phyloP scores from a whole-genome alignment of 352 stramenopile species.

The Globisporangium mamillatum region DNA sequence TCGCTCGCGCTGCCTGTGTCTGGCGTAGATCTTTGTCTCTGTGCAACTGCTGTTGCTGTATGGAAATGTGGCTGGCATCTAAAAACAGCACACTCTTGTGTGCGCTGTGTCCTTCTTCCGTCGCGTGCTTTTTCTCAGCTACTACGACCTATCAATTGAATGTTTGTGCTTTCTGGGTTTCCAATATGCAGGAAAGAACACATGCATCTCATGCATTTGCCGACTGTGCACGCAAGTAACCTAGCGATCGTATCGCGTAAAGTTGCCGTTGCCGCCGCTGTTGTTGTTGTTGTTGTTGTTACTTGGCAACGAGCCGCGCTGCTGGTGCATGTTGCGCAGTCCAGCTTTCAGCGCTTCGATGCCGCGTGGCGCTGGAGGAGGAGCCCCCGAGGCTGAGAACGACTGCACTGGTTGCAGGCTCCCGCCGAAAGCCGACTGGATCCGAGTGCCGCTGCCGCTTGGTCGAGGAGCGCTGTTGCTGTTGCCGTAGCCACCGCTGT shows the following conservation, averaged over 20 bases:
- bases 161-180: conserved; percentile 4
- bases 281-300: conserved; percentile 14
- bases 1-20: neutral
- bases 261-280: conserved; percentile 16
- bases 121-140: neutral
- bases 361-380: conserved; percentile 34
- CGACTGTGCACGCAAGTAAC: too few species aligned
- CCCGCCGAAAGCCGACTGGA: conserved; percentile 65
- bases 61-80: neutral
- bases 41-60: neutral
- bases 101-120: neutral
- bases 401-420: conserved; percentile 46
- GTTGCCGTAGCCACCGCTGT: conserved; percentile 19
- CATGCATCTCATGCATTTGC: conserved; percentile 4
- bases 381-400: conserved; percentile 41
- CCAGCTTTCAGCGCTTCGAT: conserved; percentile 78
- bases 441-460: conserved; percentile 25
- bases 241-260: conserved; percentile 60
- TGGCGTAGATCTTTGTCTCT: neutral
- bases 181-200: conserved; percentile 4
- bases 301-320: conserved; percentile 31
- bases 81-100: neutral
- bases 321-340: conserved; percentile 84
- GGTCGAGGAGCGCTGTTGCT: conserved; percentile 3
- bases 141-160: neutral